Conservation (phyloP, 106 monocot genomes). For the Dendrobium officinale region DNA sequence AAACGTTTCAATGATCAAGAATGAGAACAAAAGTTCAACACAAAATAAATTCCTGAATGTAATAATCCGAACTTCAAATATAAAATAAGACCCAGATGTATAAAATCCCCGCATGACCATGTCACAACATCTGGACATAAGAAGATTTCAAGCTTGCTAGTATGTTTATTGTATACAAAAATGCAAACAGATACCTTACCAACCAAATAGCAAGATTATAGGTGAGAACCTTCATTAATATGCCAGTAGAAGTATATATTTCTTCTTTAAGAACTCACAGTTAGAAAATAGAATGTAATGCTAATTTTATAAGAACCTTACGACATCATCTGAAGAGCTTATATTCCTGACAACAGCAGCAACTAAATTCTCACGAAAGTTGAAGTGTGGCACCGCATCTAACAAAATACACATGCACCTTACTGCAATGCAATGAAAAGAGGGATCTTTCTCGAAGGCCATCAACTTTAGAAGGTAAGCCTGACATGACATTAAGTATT, state of each 20-base stretch:
- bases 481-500: constrained; percentile 23
- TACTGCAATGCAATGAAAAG: constrained; percentile 49
- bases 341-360: constrained; percentile 56
- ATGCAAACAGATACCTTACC: background rate
- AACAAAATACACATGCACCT: constrained; percentile 84
- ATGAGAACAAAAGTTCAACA: background rate
- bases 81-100: background rate
- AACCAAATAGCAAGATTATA: background rate
- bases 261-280: background rate
- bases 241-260: background rate
- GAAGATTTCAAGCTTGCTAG: background rate
- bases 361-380: constrained; percentile 67
- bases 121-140: background rate
- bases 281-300: background rate
- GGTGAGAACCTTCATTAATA: background rate
- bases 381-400: constrained; percentile 78
- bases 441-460: constrained; percentile 45
- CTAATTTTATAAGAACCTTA: constrained; percentile 46
- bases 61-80: background rate
- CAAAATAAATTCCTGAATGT: background rate
- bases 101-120: background rate
- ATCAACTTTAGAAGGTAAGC: constrained; percentile 61
- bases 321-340: constrained; percentile 67
- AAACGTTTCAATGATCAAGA: background rate
- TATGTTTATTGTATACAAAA: background rate